A percentile compares a stretch with the other conserved stretches of the same genome.
Evolutionary conservation across 805 yeast species (phyloP).

Genomic region (Yamadazyma laniorum): DNA sequence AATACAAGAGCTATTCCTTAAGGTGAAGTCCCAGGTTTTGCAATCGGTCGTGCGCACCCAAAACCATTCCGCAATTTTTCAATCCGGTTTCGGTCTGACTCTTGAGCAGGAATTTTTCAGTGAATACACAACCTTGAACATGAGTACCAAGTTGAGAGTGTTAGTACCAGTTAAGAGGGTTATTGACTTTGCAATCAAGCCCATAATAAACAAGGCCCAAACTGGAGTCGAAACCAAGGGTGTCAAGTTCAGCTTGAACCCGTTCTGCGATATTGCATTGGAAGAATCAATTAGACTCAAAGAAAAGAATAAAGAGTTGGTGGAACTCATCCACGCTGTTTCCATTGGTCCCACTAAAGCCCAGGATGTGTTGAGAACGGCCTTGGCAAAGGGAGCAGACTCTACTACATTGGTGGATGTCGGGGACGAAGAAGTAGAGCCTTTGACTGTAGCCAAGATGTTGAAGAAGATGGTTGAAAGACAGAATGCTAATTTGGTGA

Average conservation of each 20-base stretch:
- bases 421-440: slow-evolving; percentile 75
- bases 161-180: slow-evolving; percentile 95
- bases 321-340: slow-evolving; percentile 85
- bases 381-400: slow-evolving; percentile 95
- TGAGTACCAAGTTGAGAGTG: slow-evolving; percentile 56
- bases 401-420: slow-evolving; percentile 77
- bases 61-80: neutral
- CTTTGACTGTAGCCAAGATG: slow-evolving; percentile 85
- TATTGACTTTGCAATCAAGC: slow-evolving; percentile 89
- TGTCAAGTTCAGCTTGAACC: slow-evolving; percentile 89
- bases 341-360: slow-evolving; percentile 85
- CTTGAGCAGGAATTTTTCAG: slow-evolving; percentile 1
- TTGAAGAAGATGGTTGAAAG: slow-evolving; percentile 69
- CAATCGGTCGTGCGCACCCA: slow-evolving; percentile 5
- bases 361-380: slow-evolving; percentile 83
- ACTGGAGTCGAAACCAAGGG: slow-evolving; percentile 87
- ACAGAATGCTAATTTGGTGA: slow-evolving; percentile 71
- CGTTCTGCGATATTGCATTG: slow-evolving; percentile 96
- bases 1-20: too few species aligned
- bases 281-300: slow-evolving; percentile 87
- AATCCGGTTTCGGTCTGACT: slow-evolving; percentile 11
- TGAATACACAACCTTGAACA: slow-evolving; percentile 3
- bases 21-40: slow-evolving; percentile 1
- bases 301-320: slow-evolving; percentile 61
- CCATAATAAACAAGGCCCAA: slow-evolving; percentile 82